Conservation (phyloP, 768 basidiomycete species). For the Hortiboletus flavorubellus region DNA sequence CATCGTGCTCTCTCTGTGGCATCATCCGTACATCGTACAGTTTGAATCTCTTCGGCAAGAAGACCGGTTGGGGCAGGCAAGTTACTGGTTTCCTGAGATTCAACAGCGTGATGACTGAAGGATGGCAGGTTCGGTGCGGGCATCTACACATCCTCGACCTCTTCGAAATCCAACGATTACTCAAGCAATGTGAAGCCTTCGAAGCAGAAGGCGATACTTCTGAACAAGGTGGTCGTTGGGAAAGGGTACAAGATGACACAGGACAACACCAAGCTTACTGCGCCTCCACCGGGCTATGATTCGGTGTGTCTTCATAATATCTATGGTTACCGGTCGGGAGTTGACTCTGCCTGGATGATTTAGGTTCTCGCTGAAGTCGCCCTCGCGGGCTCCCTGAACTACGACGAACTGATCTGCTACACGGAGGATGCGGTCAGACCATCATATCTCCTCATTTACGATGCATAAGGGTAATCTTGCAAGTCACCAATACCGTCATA, state of each 20-base stretch:
- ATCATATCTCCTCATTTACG: slow-evolving; percentile 69
- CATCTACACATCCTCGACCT: slow-evolving; percentile 73
- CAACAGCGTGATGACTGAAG: slow-evolving; percentile 1
- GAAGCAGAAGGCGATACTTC: slow-evolving; percentile 57
- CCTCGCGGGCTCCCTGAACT: slow-evolving; percentile 61
- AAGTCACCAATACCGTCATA: neutral
- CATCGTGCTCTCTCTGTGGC: slow-evolving; percentile 58
- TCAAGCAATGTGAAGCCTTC: slow-evolving; percentile 57
- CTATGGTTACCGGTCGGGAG: neutral
- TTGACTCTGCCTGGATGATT: neutral
- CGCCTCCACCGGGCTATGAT: slow-evolving; percentile 62
- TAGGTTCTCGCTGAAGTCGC: slow-evolving; percentile 60
- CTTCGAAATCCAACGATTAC: slow-evolving; percentile 79
- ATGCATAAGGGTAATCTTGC: slow-evolving; percentile 31
- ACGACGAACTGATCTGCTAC: slow-evolving; percentile 71
- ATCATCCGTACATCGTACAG: slow-evolving; percentile 66
- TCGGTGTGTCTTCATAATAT: slow-evolving; percentile 43
- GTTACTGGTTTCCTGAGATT: slow-evolving; percentile 4
- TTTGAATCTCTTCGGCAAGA: slow-evolving; percentile 59
- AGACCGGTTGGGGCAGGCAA: slow-evolving; percentile 70
- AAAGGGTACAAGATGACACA: slow-evolving; percentile 64
- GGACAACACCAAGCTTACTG: slow-evolving; percentile 51
- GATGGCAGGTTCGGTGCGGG: slow-evolving; percentile 59
- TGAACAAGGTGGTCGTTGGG: slow-evolving; percentile 73
- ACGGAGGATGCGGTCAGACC: slow-evolving; percentile 69